Evolutionary conservation across 164 flowering plant species (phyloP), one percentile per base, ranked within the genome.

Genomic region (Annona cherimola): DNA sequence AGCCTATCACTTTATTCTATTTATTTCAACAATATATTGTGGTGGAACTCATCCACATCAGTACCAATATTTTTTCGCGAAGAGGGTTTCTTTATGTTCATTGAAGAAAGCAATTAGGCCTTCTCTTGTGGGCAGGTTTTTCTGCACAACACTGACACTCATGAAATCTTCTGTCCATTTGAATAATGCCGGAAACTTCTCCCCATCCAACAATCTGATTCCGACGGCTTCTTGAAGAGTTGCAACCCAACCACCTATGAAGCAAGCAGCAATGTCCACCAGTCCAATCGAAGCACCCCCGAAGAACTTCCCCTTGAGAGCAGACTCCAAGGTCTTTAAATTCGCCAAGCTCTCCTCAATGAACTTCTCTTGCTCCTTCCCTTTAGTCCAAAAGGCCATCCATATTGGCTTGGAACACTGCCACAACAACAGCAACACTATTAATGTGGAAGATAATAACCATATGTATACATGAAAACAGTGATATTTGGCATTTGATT

Each of bases 201-300:
- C 87, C 4, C 43, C 64, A 3, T 82, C 81, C 9, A 82, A 0
- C 16, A 84, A 0, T 45, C 76, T 60, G 2, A 77, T 12, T n/a
- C 83, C 91, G 0, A 6, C 43, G 0, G 59, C 75, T 68, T 85
- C 85, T 54, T 77, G 67, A 57, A 83, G 8, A 11, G 54, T n/a
- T 16, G 41, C 60, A 6, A 77, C 6, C 87, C 87, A 84, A 68
- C 44, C 59, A 2, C 64, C 79, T 43, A 84, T 26, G 50, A 77
- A 74, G 44, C 45, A 62, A 6, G 81, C 84, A 20, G 54, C 79
- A 45, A 88, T 79, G 68, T 88, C 91, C 2, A 79, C 80, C 0
- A 80, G 1, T 12, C 84, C 85, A 14, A 86, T 73, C 0, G 16
- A 72, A 2, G 83, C 81, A 42, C 91, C 91, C 4, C 88, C 89